Evolutionary conservation across 352 stramenopile genomes (phyloP), one percentile per base, ranked within the genome.

Genomic region (Pythium coloratum): DNA sequence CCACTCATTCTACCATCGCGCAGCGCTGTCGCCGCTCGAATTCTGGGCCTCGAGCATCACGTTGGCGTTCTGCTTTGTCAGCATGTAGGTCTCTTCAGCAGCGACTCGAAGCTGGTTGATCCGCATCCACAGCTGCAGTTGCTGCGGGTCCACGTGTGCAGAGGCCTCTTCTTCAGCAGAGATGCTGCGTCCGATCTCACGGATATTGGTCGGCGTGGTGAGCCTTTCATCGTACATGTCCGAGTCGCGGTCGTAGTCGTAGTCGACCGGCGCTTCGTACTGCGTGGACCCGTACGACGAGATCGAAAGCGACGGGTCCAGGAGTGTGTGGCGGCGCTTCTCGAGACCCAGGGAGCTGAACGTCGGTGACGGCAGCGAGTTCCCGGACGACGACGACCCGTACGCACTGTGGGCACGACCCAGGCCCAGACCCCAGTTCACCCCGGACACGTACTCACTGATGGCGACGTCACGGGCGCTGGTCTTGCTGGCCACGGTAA

Each of bases 21-120:
- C 20, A 24, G 20, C 20, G 20, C 36, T 64, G 1, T 47, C 55
- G n/a, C 58, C 44, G 16, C 0, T 44, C 36, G 42, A 20, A 4
- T 10, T 50, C 16, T 28, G 42, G 3, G 46, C 14, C 59, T 57
- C 28, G 9, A 47, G 28, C 64, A 70, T 70, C 8, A 24, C 56
- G 1, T 33, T 3, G 8, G 46, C 47, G 42, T 70, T 70, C 14
- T 70, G 40, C 14, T 28, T 59, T 3, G 64, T 56, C n/a, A 66
- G 49, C 44, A 42, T 32, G 20, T 71, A 71, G n/a, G 64, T 46
- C 49, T 71, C 49, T 18, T 71, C 64, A 0, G 64, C 64, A 7
- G 56, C 49, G 36, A 62, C 9, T 0, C 58, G 64, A 3, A 71
- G 59, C 28, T 67, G 42, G 6, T 59, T 55, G 57, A 67, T 67